Evolutionary conservation across 1,284 basidiomycete genomes (phyloP), one percentile per base, ranked within the genome.

Genomic region (Ceratobasidium sp.): DNA sequence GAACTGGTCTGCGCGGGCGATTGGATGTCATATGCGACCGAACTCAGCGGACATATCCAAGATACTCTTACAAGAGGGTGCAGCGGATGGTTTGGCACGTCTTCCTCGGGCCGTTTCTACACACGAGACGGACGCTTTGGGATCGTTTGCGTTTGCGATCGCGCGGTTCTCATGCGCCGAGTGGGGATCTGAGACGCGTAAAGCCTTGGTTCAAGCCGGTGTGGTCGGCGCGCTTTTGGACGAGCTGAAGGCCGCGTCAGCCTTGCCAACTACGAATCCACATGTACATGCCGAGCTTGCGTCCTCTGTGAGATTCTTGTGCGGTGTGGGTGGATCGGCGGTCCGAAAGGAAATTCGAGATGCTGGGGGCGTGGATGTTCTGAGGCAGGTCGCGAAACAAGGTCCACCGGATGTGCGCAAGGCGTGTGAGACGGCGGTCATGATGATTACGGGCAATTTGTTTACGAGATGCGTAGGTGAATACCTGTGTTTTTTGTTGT

Each of bases 11-110:
- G 74, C 76, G 3, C 66, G 76, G 31, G 76, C 76, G 11, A 59
- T 77, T 17, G 76, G 76, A 4, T 77, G 76, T 48, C 69, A 76
- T 24, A 77, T 77, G 76, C 76, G 76, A 3, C 76, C 76, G 9
- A 77, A 75, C 75, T 76, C 75, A n/a, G 50, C 69, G 9, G 76
- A 77, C 41, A 75, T 77, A 71, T 48, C 76, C 29, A 77, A 77
- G 59, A 63, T 71, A 14, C 62, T 77, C 4, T 63, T 77, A n/a
- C 59, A 62, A 9, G 76, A 75, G 3, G 76, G 76, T 11, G 74
- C 76, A 8, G 76, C 76, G 1, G 65, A 57, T 8, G 76, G 76
- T 1, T 57, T 77, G 19, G 76, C 76, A n/a, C 59, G 75, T 7
- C 75, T 77, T 24, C 76, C 76, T 1, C 73, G 63, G 24, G 69